Evolutionary conservation across 495 filamentous ascomycete species (phyloP), one percentile per base, ranked within the genome.

Genomic region (Aspergillus sclerotiicarbonarius): DNA sequence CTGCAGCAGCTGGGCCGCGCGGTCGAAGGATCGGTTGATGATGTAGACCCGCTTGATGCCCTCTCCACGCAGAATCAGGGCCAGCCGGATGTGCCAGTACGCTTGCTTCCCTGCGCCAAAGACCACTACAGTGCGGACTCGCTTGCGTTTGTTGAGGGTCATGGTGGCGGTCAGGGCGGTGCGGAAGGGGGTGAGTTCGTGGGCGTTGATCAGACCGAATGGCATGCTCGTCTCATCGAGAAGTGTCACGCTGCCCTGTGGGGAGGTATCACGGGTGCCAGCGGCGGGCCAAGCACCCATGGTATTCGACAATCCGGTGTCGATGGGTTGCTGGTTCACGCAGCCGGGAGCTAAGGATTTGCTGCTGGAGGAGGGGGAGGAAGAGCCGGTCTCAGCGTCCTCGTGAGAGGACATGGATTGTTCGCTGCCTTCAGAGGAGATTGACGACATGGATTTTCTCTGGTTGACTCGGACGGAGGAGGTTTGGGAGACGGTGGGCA

Each of bases 81-180:
- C 84, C 12, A 96, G 80, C 0, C 91, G 89, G 51, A 92, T 84
- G 70, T 96, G 92, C 93, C 93, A 98, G 71, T 90, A 91, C 10
- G 94, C 94, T 72, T 96, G 92, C 59, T 86, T 83, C 20, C 93
- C 93, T 12, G 88, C 84, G n/a, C 93, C 94, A 67, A 98, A 97
- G 51, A 96, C 87, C 29, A 86, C 82, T 3, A 96, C 60, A 10
- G 86, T 90, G 61, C 86, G 84, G 30, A 93, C 84, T 47, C 79
- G 74, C 43, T 79, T 72, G 51, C 94, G 89, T 62, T 84, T 86
- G 51, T 78, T 81, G 48, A 97, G 82, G 0, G 96, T 78, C 67
- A 90, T 84, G 19, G 87, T 82, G 2, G 90, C 86, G 0, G 88
- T 87, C 32, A 98, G 81, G 1, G 94, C 93, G 3, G 94, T 98